Evolutionary conservation across 2,329 filamentous ascomycete genomes (phyloP), one percentile per base, ranked within the genome.

Genomic region (Thielaviopsis populi): DNA sequence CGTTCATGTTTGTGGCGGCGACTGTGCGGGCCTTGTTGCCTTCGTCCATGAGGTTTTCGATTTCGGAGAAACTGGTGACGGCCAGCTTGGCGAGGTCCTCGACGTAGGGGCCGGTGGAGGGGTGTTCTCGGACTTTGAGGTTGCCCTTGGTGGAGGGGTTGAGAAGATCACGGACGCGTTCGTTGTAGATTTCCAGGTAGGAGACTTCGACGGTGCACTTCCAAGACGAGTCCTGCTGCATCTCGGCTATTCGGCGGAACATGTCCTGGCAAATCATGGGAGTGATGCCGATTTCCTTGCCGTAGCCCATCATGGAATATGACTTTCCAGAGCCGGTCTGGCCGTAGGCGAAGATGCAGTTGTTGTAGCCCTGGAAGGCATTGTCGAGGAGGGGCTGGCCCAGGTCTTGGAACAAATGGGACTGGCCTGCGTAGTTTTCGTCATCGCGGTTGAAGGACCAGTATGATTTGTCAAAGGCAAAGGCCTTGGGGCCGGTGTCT

Each of bases 241-340:
- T 79, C 59, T 77, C 76, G 30, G 78, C 77, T 71, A 99, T 99
- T 68, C 92, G 82, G 71, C 87, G 83, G 74, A 99, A 99, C 91
- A 99, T 97, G 71, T 96, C 87, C 77, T 94, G 89, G 74, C 94
- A 99, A 76, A 99, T 99, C 71, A 85, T 88, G 56, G 95, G 94
- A 67, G 97, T 97, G 68, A 99, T 94, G 74, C 94, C 94, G 65
- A 91, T 83, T 72, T 99, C 92, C 71, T 92, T 87, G 63, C 94
- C 94, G 75, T 97, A 99, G 59, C 94, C 94, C 94, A 99, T 99
- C 92, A 99, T 99, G 40, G 91, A 96, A 75, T 99, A 99, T 17
- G 91, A 96, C 77, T 99, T 99, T 75, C 94, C 94, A 0, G 94
- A 97, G 69, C 94, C 94, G 1, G 94, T 99, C 78, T 99, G 94